Evolutionary conservation across 805 yeast genomes (phyloP), one percentile per base, ranked within the genome.

Genomic region (Wickerhamiella dianesei): DNA sequence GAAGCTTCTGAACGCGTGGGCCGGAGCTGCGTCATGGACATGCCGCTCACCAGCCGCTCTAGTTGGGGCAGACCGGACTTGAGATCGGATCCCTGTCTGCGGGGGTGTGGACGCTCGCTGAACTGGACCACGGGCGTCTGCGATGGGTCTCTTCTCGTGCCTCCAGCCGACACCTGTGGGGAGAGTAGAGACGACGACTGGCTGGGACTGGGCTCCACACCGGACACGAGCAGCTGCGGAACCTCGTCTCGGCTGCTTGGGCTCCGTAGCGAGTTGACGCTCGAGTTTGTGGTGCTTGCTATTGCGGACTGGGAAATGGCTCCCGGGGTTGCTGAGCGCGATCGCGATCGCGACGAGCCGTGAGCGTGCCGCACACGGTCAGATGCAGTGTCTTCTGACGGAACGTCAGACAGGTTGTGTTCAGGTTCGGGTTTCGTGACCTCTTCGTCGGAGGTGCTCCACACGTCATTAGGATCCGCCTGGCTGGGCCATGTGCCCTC

Each of bases 401-500:
- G 20, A 3, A 8, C 40, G 16, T 14, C 41, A 4, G 3, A 8
- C 35, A 17, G 13, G 40, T n/a, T 17, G 18, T 21, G 14, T 9
- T 37, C 21, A 2, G 42, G 35, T 13, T 16, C 37, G 40, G 32
- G 37, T n/a, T 35, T 44, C 32, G n/a, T 37, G 44, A 21, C 18
- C 35, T 45, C 56, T n/a, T 46, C 51, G 21, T 49, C 48, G 13
- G 44, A 44, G 21, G 51, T 48, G 40, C 53, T 49, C 59, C 59
- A 56, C 17, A 44, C 51, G 37, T 54, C 58, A 3, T 44, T 45
- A 19, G 51, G 50, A 40, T 56, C 56, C 25, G 29, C 51, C 40
- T 56, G 36, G 52, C 59, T 51, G 48, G 62, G 57, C 89, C 92
- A 88, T 53, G 77, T 75, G 44, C 80, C 85, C 19, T 77, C 77